Percentiles rank a stretch among this genome's conserved stretches.
phyloP scores from a whole-genome alignment of 23 red algal genomes.

The Gracilaria gracilis region DNA sequence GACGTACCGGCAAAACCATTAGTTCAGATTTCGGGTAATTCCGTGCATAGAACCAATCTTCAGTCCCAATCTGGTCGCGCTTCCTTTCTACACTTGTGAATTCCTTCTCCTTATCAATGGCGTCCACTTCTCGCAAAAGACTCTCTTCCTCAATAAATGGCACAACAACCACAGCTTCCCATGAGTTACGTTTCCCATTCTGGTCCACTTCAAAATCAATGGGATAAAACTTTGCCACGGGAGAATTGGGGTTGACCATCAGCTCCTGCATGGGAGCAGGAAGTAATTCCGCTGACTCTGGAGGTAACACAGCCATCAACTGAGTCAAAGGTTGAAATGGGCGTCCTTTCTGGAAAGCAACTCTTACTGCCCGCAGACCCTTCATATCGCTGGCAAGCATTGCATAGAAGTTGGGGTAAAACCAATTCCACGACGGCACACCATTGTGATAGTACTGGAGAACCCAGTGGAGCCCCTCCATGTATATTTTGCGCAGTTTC shows the following conservation, averaged over 20 bases:
- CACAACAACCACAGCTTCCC: conserved; percentile 95
- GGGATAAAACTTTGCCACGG: conserved; percentile 90
- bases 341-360: conserved; percentile 84
- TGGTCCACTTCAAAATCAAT: conserved; percentile 84
- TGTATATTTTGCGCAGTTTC: conserved; percentile 67
- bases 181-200: conserved; percentile 91
- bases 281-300: conserved; percentile 83
- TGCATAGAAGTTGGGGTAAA: conserved; percentile 89
- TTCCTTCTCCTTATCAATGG: conserved; percentile 73
- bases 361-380: conserved; percentile 58
- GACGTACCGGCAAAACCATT: conserved; percentile 55
- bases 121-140: conserved; percentile 69
- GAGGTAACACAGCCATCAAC: conserved; percentile 92
- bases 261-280: conserved; percentile 79
- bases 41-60: conserved; percentile 68
- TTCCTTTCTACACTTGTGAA: conserved; percentile 69
- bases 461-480: conserved; percentile 98
- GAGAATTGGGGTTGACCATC: conserved; percentile 68
- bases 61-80: conserved; percentile 61
- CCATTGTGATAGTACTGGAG: conserved; percentile 99
- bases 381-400: conserved; percentile 90
- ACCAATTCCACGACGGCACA: conserved; percentile 97
- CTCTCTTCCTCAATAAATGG: conserved; percentile 97
- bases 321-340: conserved; percentile 93
- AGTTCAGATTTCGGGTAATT: conserved; percentile 58